Evolutionary conservation across 2,329 filamentous ascomycete genomes (phyloP).

Genomic region (Fusarium annulatum): DNA sequence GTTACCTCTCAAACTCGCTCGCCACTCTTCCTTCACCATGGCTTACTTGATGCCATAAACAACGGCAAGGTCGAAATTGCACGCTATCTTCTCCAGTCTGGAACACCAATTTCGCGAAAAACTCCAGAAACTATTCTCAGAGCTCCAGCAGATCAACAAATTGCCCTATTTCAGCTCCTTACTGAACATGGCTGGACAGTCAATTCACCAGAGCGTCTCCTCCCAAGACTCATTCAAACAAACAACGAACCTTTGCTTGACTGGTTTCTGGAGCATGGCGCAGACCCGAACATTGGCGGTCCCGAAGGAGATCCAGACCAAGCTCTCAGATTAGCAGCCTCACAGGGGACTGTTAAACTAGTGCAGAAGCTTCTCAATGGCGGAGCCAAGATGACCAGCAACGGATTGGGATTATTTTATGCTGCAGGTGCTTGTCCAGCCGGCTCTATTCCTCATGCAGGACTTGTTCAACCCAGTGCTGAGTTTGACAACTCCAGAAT

Average conservation of each 20-base stretch:
- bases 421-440: slow-evolving; percentile 23
- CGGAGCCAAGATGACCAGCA: slow-evolving; percentile 20
- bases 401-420: slow-evolving; percentile 28
- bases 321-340: slow-evolving; percentile 28
- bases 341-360: slow-evolving; percentile 1
- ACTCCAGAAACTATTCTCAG: slow-evolving; percentile 7
- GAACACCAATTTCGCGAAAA: slow-evolving; percentile 25
- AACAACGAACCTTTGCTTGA: slow-evolving; percentile 12
- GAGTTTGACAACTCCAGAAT: slow-evolving; percentile 28
- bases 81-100: slow-evolving; percentile 13
- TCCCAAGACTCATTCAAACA: slow-evolving; percentile 1
- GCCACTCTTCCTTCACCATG: background rate
- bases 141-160: slow-evolving; percentile 5
- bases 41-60: background rate
- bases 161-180: slow-evolving; percentile 22
- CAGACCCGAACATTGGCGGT: slow-evolving; percentile 35
- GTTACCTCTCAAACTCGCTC: background rate
- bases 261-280: slow-evolving; percentile 36
- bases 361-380: slow-evolving; percentile 28
- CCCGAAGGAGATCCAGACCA: slow-evolving; percentile 10
- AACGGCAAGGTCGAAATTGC: slow-evolving; percentile 20
- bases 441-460: background rate
- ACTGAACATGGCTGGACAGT: slow-evolving; percentile 23
- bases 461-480: background rate
- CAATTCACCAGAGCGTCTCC: slow-evolving; percentile 21